Conservation (phyloP, 2,329 filamentous ascomycete species). For the Colletotrichum zoysiae region DNA sequence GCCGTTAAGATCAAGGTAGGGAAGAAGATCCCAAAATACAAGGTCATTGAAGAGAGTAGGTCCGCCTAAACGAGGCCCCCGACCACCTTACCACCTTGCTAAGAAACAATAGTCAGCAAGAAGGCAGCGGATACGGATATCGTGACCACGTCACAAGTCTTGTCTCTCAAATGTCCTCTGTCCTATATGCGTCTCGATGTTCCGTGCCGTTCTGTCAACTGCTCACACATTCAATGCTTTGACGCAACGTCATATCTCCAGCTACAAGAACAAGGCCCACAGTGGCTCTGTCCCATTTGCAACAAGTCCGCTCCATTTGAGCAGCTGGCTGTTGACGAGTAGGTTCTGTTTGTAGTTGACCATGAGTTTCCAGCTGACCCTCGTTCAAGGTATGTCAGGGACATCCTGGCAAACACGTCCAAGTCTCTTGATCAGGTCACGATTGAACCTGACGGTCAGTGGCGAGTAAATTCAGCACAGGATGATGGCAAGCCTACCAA, state of each 20-base stretch:
- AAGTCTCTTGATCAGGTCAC: conserved; percentile 84
- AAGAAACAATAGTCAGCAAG: conserved; percentile 72
- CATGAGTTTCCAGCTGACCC: conserved; percentile 38
- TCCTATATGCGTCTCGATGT: conserved; percentile 85
- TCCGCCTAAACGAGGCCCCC: conserved; percentile 33
- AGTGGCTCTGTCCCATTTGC: conserved; percentile 97
- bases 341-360: conserved; percentile 51
- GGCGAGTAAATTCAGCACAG: conserved; percentile 64
- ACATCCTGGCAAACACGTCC: conserved; percentile 83
- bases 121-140: conserved; percentile 91
- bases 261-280: conserved; percentile 94
- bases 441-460: conserved; percentile 88
- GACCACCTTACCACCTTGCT: conserved; percentile 37
- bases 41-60: conserved; percentile 87
- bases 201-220: conserved; percentile 83
- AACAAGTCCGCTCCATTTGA: conserved; percentile 86
- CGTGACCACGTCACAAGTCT: conserved; percentile 85
- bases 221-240: conserved; percentile 94
- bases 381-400: conserved; percentile 78
- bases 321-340: conserved; percentile 88
- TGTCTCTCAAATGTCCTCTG: conserved; percentile 93
- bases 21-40: conserved; percentile 81
- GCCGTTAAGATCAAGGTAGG: conserved; percentile 74
- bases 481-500: conserved; percentile 45
- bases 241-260: conserved; percentile 93